phyloP scores from a whole-genome alignment of 768 basidiomycete genomes.

The Pulveroboletus sp. region DNA sequence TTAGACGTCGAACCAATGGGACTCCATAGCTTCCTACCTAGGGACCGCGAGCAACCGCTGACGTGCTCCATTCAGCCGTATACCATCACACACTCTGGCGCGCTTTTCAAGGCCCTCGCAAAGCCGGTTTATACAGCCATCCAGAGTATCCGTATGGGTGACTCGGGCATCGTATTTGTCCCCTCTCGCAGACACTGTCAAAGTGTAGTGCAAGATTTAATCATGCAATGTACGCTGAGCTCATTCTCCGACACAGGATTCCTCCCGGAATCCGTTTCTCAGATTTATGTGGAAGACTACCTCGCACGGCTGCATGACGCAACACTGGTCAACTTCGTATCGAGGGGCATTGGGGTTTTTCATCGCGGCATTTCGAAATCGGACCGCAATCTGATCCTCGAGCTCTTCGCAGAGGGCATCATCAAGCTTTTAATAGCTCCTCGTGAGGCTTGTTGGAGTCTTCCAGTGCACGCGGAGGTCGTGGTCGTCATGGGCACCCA shows the following conservation, averaged over 20 bases:
- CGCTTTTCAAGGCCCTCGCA: constrained; percentile 87
- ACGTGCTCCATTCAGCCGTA: constrained; percentile 68
- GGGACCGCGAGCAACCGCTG: constrained; percentile 78
- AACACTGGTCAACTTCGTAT: constrained; percentile 64
- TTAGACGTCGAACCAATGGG: constrained; percentile 61
- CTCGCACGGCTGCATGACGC: constrained; percentile 57
- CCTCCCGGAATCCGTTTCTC: constrained; percentile 46
- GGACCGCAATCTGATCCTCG: constrained; percentile 72
- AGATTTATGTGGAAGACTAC: constrained; percentile 56
- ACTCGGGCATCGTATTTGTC: constrained; percentile 77
- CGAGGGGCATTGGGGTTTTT: constrained; percentile 86
- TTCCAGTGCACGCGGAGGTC: constrained; percentile 77
- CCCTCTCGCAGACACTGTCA: constrained; percentile 79
- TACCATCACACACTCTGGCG: constrained; percentile 79
- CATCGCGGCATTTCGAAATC: constrained; percentile 63
- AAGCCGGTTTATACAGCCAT: constrained; percentile 86
- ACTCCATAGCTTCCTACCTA: constrained; percentile 75
- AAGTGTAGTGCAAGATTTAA: constrained; percentile 71
- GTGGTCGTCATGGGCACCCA: constrained; percentile 95
- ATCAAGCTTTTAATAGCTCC: constrained; percentile 79
- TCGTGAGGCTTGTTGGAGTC: constrained; percentile 79
- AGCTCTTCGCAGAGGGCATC: constrained; percentile 77
- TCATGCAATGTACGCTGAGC: constrained; percentile 82
- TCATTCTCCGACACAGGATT: constrained; percentile 67
- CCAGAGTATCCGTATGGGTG: constrained; percentile 38